These are phyloP conservation scores for Aspergillus costaricaensis DNA, from an alignment of 2,329 filamentous ascomycete genomes.

Conservation along the genomic window DNA sequence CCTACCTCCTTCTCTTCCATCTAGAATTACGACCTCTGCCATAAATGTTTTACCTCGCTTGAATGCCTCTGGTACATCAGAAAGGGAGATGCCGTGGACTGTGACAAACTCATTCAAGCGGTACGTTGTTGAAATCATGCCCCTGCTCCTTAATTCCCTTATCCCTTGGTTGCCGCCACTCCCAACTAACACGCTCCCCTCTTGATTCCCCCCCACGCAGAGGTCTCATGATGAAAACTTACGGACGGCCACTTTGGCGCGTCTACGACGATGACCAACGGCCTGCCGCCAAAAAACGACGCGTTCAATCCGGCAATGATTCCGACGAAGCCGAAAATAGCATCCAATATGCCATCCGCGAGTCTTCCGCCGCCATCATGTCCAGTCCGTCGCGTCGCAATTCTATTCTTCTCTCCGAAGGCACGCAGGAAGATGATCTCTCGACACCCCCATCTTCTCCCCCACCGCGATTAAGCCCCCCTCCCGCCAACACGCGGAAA, in stretches of 20 bases:
- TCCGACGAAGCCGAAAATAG: constrained; percentile 48
- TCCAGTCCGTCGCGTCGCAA: constrained; percentile 52
- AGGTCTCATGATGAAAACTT: constrained; percentile 54
- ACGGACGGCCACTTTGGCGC: constrained; percentile 51
- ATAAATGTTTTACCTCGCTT: constrained; percentile 19
- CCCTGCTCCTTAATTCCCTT: constrained; percentile 4
- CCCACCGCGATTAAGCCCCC: constrained; percentile 48
- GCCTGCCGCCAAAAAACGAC: constrained; percentile 48
- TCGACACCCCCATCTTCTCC: constrained; percentile 57
- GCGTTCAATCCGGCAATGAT: constrained; percentile 41
- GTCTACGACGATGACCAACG: constrained; percentile 49
- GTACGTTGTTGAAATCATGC: constrained; percentile 30
- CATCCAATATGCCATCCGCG: constrained; percentile 50
- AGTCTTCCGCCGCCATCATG: constrained; percentile 48
- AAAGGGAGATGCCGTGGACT: constrained; percentile 51
- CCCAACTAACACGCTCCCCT: constrained; percentile 1
- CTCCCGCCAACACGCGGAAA: constrained; percentile 47
- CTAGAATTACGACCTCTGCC: not conserved
- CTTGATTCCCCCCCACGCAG: constrained; percentile 27
- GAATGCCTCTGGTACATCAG: constrained; percentile 13
- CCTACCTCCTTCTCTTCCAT: not conserved
- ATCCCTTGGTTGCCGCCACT: constrained; percentile 8
- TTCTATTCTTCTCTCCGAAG: constrained; percentile 47
- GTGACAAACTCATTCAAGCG: constrained; percentile 55
- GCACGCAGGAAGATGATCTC: constrained; percentile 45